Evolutionary conservation across 179 eudicot species (phyloP).

Genomic region (Gypsophila paniculata): DNA sequence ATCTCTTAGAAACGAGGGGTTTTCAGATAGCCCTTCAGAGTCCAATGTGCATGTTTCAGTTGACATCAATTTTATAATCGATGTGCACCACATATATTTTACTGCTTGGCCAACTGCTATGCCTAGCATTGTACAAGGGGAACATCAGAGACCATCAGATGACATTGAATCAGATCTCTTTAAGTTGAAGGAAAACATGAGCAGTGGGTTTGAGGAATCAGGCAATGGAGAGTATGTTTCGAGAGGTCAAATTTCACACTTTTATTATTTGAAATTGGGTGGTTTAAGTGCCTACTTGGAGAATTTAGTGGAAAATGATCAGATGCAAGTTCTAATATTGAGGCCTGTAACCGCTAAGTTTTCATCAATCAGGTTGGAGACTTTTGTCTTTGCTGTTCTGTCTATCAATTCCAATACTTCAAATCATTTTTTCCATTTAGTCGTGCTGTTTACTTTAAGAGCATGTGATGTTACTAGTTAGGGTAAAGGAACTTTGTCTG

Average conservation of each 20-base stretch:
- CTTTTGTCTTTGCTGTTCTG: slow-evolving; percentile 19
- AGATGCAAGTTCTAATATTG: slow-evolving; percentile 38
- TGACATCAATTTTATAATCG: slow-evolving; percentile 38
- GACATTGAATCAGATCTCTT: slow-evolving; percentile 31
- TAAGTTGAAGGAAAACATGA: slow-evolving; percentile 35
- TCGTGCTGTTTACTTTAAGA: not conserved
- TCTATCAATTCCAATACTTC: not conserved
- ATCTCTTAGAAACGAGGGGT: slow-evolving; percentile 42
- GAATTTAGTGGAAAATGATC: slow-evolving; percentile 41
- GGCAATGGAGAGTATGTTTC: slow-evolving; percentile 38
- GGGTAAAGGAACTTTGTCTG: slow-evolving; percentile 13
- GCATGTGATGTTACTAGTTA: slow-evolving; percentile 13
- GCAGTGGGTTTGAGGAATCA: slow-evolving; percentile 26
- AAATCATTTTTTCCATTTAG: slow-evolving; percentile 3
- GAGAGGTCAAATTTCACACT: slow-evolving; percentile 40
- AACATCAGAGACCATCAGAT: slow-evolving; percentile 28
- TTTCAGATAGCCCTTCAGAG: slow-evolving; percentile 25
- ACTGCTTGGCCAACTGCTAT: slow-evolving; percentile 52
- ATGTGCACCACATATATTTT: slow-evolving; percentile 45
- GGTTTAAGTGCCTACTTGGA: slow-evolving; percentile 64
- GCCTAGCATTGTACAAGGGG: slow-evolving; percentile 35
- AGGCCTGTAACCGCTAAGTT: slow-evolving; percentile 43
- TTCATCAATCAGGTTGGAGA: slow-evolving; percentile 51
- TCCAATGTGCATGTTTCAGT: slow-evolving; percentile 26
- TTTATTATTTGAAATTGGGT: slow-evolving; percentile 36